Conservation (phyloP, 495 filamentous ascomycete genomes). For the Xylaria castorea region DNA sequence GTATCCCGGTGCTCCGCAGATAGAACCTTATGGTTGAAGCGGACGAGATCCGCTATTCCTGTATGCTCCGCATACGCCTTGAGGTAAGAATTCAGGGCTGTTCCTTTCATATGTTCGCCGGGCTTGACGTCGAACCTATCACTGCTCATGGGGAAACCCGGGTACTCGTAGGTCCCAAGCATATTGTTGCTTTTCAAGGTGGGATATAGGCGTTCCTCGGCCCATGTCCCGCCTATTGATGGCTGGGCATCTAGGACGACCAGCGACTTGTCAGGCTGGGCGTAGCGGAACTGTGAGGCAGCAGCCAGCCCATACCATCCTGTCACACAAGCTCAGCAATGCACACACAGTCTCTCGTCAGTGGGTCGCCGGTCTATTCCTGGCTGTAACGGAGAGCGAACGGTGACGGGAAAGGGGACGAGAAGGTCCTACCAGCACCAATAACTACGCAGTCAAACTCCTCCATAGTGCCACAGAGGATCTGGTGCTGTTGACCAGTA, state of each 20-base stretch:
- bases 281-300: conserved; percentile 50
- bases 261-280: conserved; percentile 45
- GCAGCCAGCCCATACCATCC: conserved; percentile 51
- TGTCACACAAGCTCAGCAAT: conserved; percentile 27
- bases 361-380: not conserved
- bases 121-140: conserved; percentile 63
- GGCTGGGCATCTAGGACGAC: conserved; percentile 47
- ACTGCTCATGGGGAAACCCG: conserved; percentile 74
- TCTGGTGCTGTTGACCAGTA: not conserved
- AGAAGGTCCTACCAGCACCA: conserved; percentile 47
- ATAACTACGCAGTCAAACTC: conserved; percentile 51
- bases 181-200: conserved; percentile 68
- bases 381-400: not conserved
- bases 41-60: conserved; percentile 60
- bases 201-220: conserved; percentile 65
- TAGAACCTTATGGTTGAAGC: conserved; percentile 59
- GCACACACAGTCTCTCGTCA: not conserved
- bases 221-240: conserved; percentile 73
- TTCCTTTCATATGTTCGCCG: conserved; percentile 72
- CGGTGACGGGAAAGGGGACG: not conserved
- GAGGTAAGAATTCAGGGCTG: conserved; percentile 70
- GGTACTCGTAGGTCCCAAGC: conserved; percentile 72
- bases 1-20: conserved; percentile 54
- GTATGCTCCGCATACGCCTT: conserved; percentile 66
- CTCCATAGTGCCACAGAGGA: conserved; percentile 42